phyloP scores from a whole-genome alignment of 2,329 filamentous ascomycete genomes.

The Xylaria sp. region DNA sequence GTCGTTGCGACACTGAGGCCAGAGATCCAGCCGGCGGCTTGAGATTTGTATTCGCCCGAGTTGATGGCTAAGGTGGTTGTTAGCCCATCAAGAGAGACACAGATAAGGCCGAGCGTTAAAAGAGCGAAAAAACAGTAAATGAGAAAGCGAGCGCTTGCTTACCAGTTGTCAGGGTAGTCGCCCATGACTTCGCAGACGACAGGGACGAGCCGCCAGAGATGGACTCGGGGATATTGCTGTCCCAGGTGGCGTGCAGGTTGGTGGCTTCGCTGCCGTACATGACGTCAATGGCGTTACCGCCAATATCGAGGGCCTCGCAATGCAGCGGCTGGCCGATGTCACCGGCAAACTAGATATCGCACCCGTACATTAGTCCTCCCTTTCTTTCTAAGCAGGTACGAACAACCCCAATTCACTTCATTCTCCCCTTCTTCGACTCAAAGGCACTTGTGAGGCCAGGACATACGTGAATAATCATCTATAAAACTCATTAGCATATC shows the following conservation, averaged over 20 bases:
- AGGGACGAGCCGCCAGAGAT: conserved; percentile 53
- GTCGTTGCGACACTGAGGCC: conserved; percentile 51
- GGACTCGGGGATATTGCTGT: conserved; percentile 66
- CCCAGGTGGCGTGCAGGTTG: conserved; percentile 72
- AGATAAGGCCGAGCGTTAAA: not conserved
- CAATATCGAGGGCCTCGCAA: conserved; percentile 62
- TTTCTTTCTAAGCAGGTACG: not conserved
- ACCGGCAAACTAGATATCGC: conserved; percentile 57
- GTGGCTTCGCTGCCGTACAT: conserved; percentile 61
- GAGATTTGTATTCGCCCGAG: conserved; percentile 52
- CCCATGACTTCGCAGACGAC: conserved; percentile 54
- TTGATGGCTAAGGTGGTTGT: conserved; percentile 49
- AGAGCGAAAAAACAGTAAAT: too few species aligned
- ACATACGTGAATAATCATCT: conserved; percentile 51
- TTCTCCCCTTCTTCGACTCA: not conserved
- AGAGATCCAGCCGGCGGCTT: conserved; percentile 52
- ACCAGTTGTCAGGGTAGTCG: conserved; percentile 51
- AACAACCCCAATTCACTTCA: not conserved
- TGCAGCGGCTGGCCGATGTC: conserved; percentile 68
- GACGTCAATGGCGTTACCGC: conserved; percentile 68
- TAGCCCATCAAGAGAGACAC: not conserved
- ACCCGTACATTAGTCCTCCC: conserved; percentile 9
- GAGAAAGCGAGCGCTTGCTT: conserved; percentile 3
- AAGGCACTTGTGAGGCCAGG: not conserved
- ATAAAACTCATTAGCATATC: conserved; percentile 23